Evolutionary conservation across 805 yeast species (phyloP).

Genomic region (Clavispora santaluciae): DNA sequence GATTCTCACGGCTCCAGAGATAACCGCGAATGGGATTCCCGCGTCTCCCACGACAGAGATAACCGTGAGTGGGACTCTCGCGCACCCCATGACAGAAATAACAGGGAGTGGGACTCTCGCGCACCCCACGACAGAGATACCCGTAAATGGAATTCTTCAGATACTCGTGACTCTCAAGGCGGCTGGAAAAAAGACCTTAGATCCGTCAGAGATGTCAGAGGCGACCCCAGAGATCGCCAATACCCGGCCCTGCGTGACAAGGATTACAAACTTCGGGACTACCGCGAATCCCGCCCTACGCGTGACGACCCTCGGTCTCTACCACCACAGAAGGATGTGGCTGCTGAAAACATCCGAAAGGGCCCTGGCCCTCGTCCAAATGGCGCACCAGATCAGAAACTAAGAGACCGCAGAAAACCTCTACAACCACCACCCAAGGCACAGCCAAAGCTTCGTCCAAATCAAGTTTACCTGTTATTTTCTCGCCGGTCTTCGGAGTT

Average conservation of each 20-base stretch:
- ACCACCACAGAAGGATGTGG: not conserved
- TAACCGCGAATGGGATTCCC: no score
- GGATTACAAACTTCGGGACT: not conserved
- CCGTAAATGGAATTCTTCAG: not conserved
- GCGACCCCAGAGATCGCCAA: constrained; percentile 1
- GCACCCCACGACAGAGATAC: not conserved
- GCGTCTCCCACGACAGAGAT: no score
- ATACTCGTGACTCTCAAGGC: not conserved
- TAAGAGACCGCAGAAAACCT: not conserved
- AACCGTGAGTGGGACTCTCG: not conserved
- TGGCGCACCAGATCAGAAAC: constrained; percentile 1
- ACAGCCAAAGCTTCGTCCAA: constrained; percentile 15
- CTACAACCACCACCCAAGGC: not conserved
- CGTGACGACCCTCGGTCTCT: not conserved
- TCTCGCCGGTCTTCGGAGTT: constrained; percentile 29
- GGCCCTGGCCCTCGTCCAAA: not conserved
- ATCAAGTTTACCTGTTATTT: constrained; percentile 33
- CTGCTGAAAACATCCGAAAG: not conserved
- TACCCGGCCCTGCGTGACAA: not conserved
- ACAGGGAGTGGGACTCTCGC: not conserved
- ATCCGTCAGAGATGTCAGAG: not conserved
- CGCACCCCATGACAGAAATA: not conserved
- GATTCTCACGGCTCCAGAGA: no score
- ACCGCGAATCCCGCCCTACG: not conserved
- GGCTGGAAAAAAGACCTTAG: not conserved